Evolutionary conservation across 768 basidiomycete genomes (phyloP), one percentile per base, ranked within the genome.

Genomic region (Cystobasidium ongulense): DNA sequence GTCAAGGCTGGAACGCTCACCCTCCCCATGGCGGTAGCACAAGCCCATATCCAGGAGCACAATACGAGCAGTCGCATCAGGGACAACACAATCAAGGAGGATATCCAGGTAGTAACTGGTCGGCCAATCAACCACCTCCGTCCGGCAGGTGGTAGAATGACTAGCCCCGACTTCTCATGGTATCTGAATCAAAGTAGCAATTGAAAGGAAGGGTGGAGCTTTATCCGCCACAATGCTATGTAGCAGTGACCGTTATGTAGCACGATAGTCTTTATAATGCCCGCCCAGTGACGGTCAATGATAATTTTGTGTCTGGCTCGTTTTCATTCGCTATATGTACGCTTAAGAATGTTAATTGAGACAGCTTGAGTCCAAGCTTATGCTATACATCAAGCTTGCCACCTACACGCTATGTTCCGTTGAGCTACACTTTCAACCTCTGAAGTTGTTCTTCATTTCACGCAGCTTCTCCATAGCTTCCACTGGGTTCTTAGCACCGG

Each of bases 361-460:
- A n/a, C n/a, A n/a, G n/a, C n/a, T n/a, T n/a, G n/a, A n/a, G n/a
- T n/a, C n/a, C n/a, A n/a, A n/a, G n/a, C n/a, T n/a, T n/a, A n/a
- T n/a, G n/a, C n/a, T n/a, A n/a, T n/a, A n/a, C n/a, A n/a, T 39
- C 39, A 39, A 39, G 39, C 39, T 7, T 39, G 39, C 8, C 17
- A 17, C 7, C 39, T 7, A 39, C 39, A 39, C 17, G 39, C 7
- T 36, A 76, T 71, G n/a, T 50, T 21, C 4, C 18, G 18, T 50
- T 50, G 18, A 50, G 46, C 46, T 50, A 50, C 59, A 66, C 23
- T 66, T 75, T 65, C 81, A 90, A 81, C 88, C 90, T 79, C 84
- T 83, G 82, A 86, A 91, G 75, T 85, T 85, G 81, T 95, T 95
- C 87, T 98, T 98, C 84, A 87, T 83, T 53, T 88, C 86, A 62